Percentiles rank a stretch among this genome's conserved stretches.
Evolutionary conservation across 179 eudicot species (phyloP).

Genomic region (Pouteria campechiana): DNA sequence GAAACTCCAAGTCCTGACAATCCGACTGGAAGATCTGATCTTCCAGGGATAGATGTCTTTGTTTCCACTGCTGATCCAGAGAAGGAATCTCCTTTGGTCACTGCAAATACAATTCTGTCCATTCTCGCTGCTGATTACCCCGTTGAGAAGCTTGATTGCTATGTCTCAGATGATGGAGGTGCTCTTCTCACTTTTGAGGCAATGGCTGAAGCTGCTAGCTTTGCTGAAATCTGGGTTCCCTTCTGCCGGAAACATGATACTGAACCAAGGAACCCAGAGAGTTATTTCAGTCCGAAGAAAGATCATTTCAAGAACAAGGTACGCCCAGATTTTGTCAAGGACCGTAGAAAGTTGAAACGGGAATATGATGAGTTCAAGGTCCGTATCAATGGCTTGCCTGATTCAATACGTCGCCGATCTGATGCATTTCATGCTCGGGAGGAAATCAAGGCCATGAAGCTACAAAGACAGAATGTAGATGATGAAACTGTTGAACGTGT

Average conservation of each 20-base stretch:
- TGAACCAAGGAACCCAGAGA: constrained; percentile 91
- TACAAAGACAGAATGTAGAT: constrained; percentile 42
- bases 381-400: constrained; percentile 76
- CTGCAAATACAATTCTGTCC: constrained; percentile 79
- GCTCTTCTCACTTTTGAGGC: constrained; percentile 93
- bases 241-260: constrained; percentile 81
- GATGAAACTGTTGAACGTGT: constrained; percentile 53
- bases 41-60: constrained; percentile 78
- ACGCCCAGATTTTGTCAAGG: constrained; percentile 72
- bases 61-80: constrained; percentile 97
- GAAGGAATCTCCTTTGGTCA: constrained; percentile 93
- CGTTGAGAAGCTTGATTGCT: constrained; percentile 83
- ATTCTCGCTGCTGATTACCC: constrained; percentile 84
- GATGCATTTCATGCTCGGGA: constrained; percentile 90
- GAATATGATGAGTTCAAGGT: constrained; percentile 93
- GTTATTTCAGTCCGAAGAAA: constrained; percentile 60
- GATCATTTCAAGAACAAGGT: constrained; percentile 83
- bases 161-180: constrained; percentile 93
- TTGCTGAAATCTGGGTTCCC: constrained; percentile 80
- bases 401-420: constrained; percentile 73
- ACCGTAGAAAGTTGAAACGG: constrained; percentile 77
- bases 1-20: constrained; percentile 57
- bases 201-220: constrained; percentile 94
- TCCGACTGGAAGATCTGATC: constrained; percentile 86
- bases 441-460: constrained; percentile 66